Evolutionary conservation across 2,329 filamentous ascomycete species (phyloP), one percentile per base, ranked within the genome.

Genomic region (Alternaria incomplexa): DNA sequence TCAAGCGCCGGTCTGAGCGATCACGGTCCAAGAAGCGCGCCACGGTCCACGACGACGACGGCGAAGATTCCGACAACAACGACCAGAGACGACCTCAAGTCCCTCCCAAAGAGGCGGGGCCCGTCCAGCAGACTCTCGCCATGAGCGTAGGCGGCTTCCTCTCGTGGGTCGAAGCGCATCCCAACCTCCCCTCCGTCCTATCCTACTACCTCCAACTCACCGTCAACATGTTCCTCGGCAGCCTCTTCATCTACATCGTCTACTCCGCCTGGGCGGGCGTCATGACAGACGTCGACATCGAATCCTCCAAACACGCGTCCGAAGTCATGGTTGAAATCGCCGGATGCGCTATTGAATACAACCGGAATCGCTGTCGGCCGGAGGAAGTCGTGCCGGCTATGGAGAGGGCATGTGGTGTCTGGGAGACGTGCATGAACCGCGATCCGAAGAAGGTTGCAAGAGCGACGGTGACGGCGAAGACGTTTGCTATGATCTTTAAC

Each of bases 401-500:
- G 70, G 87, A 91, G 64, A 81, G 81, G 0, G 83, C 91, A 5
- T 99, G 96, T 78, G 87, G 89, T 32, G 87, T 90, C 65, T 98
- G 95, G 95, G 89, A 91, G 67, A 84, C 88, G 30, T 98, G 96
- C 81, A 97, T 97, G 93, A 89, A 90, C 68, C 88, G 90, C 68
- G 92, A 97, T 73, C 90, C 93, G 0, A 85, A 89, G 47, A 88
- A 89, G 59, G 89, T 97, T 59, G 93, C 92, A 69, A 86, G 90
- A 40, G 91, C 95, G 45, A 91, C 90, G 73, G 89, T 97, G 43
- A 93, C 91, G 17, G 94, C 93, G 6, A 91, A 92, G 74, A 96
- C 94, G 25, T 91, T 97, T 76, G 95, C 95, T 1, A 89, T 93
- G 75, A 97, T 99, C 44, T 90, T 98, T 80, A 97, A 98, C 77